Conservation (phyloP, 805 yeast species). For the Metschnikowia colocasiae region DNA sequence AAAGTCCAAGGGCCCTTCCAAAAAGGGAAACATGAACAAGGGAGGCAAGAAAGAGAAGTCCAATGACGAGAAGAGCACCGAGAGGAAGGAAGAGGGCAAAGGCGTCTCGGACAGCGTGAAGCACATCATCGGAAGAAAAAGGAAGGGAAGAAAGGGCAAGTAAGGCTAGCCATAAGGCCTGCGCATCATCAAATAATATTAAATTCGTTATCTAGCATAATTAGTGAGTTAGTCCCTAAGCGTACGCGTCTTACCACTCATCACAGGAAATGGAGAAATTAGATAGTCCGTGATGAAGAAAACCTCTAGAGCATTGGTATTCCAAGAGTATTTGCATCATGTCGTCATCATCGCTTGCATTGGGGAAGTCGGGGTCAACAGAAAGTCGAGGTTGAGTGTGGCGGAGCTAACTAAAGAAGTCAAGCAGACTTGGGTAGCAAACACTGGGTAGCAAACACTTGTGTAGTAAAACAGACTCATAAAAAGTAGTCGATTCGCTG, state of each 20-base stretch:
- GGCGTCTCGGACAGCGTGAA: conserved; percentile 54
- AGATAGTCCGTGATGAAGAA: neutral
- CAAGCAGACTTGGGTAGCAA: neutral
- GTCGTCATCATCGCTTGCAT: conserved; percentile 2
- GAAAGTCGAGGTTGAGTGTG: neutral
- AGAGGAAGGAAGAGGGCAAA: conserved; percentile 19
- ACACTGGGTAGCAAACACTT: too few species aligned
- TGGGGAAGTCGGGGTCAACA: neutral
- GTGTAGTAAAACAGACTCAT: conserved; percentile 12
- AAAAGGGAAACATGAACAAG: conserved; percentile 46
- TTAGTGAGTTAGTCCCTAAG: neutral
- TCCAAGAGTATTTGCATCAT: neutral
- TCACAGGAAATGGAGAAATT: conserved; percentile 1
- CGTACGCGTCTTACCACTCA: neutral
- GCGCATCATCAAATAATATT: conserved; percentile 4
- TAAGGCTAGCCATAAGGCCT: conserved; percentile 4
- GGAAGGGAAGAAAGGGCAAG: conserved; percentile 59
- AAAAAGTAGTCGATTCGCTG: conserved; percentile 46
- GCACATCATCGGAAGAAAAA: conserved; percentile 62
- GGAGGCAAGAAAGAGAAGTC: conserved; percentile 21
- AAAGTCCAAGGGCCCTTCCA: conserved; percentile 26
- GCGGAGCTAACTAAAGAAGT: neutral
- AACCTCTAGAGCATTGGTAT: neutral
- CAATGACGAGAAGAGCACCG: conserved; percentile 14
- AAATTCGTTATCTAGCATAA: conserved; percentile 5